These are phyloP conservation scores for Aspergillus sp. DNA, from an alignment of 2,329 filamentous ascomycete genomes.

Conservation along the genomic window DNA sequence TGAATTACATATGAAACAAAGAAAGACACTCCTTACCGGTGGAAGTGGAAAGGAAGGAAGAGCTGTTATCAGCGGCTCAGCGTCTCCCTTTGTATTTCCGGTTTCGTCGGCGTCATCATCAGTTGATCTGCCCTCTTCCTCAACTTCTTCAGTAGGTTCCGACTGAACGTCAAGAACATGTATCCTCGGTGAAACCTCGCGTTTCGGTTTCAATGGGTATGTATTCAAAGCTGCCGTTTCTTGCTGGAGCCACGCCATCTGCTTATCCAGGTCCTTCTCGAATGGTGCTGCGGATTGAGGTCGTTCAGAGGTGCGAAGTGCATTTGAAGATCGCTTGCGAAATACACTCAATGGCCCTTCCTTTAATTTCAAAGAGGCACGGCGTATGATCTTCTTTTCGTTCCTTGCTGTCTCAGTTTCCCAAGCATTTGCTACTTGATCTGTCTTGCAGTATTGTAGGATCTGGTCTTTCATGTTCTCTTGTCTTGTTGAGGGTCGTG, in stretches of 20 bases:
- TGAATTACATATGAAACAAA: no score
- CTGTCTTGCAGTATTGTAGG: conserved; percentile 27
- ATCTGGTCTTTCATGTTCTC: conserved; percentile 28
- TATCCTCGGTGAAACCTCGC: conserved; percentile 21
- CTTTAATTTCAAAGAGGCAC: conserved; percentile 12
- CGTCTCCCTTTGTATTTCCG: conserved; percentile 6
- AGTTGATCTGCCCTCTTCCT: conserved; percentile 9
- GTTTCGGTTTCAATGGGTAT: conserved; percentile 24
- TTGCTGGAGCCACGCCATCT: conserved; percentile 27
- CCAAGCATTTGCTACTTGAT: conserved; percentile 28
- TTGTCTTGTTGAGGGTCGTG: conserved; percentile 6
- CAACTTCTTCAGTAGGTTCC: conserved; percentile 15
- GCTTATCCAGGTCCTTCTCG: conserved; percentile 11
- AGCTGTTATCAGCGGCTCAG: conserved; percentile 20
- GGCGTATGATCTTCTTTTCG: conserved; percentile 10
- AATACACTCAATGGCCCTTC: conserved; percentile 26
- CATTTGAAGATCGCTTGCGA: conserved; percentile 19
- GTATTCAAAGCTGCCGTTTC: conserved; percentile 20
- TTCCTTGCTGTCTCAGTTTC: conserved; percentile 17
- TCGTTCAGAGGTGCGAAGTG: conserved; percentile 5
- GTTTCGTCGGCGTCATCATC: not conserved
- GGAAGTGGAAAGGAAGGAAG: conserved; percentile 17
- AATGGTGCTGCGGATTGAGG: conserved; percentile 5
- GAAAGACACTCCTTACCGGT: not conserved
- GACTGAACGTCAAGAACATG: conserved; percentile 25